These are phyloP conservation scores for Eucalyptus sp. DNA, from an alignment of 345 rosid genomes.

Conservation along the genomic window DNA sequence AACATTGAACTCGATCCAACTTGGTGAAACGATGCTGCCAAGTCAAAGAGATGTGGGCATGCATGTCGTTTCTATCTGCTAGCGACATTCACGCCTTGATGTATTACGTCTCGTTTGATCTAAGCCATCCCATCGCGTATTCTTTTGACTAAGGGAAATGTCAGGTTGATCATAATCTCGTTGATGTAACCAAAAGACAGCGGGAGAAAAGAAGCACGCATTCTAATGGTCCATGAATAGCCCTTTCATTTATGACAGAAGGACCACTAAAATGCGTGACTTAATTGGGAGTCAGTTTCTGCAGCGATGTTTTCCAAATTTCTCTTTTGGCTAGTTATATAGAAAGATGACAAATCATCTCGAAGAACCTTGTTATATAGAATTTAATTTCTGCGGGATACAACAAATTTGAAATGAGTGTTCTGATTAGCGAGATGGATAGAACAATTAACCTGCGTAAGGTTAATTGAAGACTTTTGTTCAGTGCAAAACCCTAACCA, in stretches of 20 bases:
- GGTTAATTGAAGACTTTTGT: neutral
- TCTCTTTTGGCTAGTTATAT: neutral
- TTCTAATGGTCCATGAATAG: neutral
- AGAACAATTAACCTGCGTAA: neutral
- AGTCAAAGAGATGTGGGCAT: neutral
- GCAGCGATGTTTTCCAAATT: neutral
- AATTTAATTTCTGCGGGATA: neutral
- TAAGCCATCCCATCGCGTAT: neutral
- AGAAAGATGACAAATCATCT: neutral
- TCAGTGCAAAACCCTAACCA: neutral
- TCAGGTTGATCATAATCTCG: neutral
- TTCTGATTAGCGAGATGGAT: neutral
- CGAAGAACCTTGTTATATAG: neutral
- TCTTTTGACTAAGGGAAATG: neutral
- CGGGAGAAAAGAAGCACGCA: neutral
- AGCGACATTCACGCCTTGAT: neutral
- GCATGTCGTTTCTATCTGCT: neutral
- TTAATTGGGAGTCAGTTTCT: neutral
- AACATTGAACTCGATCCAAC: neutral
- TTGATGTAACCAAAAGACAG: neutral
- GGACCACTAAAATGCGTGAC: neutral
- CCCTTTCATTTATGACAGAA: neutral
- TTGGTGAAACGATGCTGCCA: neutral
- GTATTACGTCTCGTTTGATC: neutral
- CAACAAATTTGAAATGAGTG: neutral